Base-by-base conservation (phyloP, 23 red algal genomes). In the Cyanidioschyzon merolae region DNA sequence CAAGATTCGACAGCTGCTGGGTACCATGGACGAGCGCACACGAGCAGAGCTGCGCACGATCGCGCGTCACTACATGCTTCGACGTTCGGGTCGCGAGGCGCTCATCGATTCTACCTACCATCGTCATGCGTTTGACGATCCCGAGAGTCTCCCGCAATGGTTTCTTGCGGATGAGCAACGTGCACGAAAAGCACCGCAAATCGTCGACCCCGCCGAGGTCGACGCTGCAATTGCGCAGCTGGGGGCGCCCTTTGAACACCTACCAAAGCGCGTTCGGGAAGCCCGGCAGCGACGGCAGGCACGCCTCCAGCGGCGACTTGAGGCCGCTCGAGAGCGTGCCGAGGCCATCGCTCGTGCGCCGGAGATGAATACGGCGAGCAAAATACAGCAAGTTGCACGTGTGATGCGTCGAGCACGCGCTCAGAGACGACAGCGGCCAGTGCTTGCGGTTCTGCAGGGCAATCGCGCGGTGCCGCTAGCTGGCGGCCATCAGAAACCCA, bases 91-190 rank as follows among this genome's bases (percentile, higher is more conserved):
- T 76, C 87, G 82, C 83, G 26, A 71, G 34, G 84, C 84, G 54
- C 77, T 90, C 15, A 34, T 88, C 34, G 92, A 96, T 58, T 83
- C 83, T 39, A 83, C 92, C n/a, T 96, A 89, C 74, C 76, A 96
- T 57, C 77, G 92, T 35, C 75, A 96, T 67, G 79, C 82, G 17
- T 90, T 88, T 37, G 87, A 96, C 74, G 92, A 96, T 79, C 84
- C 90, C 1, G 1, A 30, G 24, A 50, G 68, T 57, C 80, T 90
- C 21, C 92, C 92, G 21, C 79, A 78, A 2, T 96, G 92, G 92
- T 96, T 96, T 91, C 84, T 83, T 25, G 87, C 87, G 38, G 79
- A 86, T 29, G 92, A 96, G 18, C 75, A 79, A 40, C 40, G 50
- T 12, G 82, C 83, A 38, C 71, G 92, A n/a, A 34, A 67, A 24